Base-by-base conservation (phyloP, 495 filamentous ascomycete genomes). In the Neurospora intermedia region DNA sequence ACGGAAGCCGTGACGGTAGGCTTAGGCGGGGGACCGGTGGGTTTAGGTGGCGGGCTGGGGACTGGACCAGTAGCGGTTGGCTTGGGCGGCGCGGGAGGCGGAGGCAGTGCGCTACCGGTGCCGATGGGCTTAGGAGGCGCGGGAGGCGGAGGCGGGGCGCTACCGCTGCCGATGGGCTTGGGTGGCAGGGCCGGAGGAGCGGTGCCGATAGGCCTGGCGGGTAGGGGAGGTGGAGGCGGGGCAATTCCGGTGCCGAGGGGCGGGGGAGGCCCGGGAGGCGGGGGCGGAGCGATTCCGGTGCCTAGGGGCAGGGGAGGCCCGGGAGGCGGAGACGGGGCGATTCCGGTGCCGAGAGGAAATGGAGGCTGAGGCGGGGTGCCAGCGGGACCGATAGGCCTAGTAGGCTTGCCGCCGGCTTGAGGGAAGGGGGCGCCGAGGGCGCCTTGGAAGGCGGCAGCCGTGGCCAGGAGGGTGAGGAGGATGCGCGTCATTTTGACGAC, bases 401-500 rank as follows among this genome's bases (percentile, higher is more conserved):
- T 48, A 18, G 48, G 69, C 2, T 41, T 71, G 2, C 39, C 69
- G 23, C 42, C 75, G 23, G n/a, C 72, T 23, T 77, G 71, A 45
- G 75, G 74, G 1, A 77, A 46, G 18, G 76, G 76, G 1, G 59
- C 73, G 48, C 40, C 75, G 18, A 72, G 27, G 18, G 66, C 73
- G n/a, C 43, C 42, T 70, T 76, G 74, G 45, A 77, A 20, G 66
- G 76, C 76, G 27, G 74, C 69, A 23, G 72, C 74, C 62, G 76
- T 71, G 40, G 74, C 74, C 35, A 77, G 69, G 46, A 74, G 72
- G 35, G 74, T 74, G 66, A 74, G 11, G 27, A 75, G 40, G 43
- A 74, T 72, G 62, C 75, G 75, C 27, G 74, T 77, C 76, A 77
- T 77, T 40, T 43, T 74, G 74, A 69, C n/a, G 27, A 41, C 35